Evolutionary conservation across 805 yeast species (phyloP).

Genomic region (Yamadazyma philogaea): DNA sequence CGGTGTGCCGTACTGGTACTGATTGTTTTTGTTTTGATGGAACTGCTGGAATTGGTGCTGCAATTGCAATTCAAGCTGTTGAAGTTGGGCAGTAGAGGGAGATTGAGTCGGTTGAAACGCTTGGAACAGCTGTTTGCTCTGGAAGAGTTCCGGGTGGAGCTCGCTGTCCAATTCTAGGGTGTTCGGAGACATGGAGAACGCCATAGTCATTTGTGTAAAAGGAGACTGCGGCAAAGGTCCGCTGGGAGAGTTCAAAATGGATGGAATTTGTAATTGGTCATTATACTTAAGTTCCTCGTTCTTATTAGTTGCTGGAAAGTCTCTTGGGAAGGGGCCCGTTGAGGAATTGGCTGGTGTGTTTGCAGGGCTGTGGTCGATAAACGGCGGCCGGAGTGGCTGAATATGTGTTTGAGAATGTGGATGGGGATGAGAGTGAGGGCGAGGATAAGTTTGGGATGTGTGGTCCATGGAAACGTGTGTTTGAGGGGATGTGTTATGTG

Average conservation of each 20-base stretch:
- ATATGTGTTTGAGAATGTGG: neutral
- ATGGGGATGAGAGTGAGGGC: neutral
- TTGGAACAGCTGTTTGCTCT: conserved; percentile 10
- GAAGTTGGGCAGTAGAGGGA: conserved; percentile 16
- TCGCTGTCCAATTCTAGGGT: conserved; percentile 2
- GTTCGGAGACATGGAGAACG: conserved; percentile 16
- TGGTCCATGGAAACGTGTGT: neutral
- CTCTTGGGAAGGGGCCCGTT: neutral
- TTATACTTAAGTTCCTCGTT: conserved; percentile 5
- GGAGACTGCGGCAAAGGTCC: conserved; percentile 14
- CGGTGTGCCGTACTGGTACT: conserved; percentile 15
- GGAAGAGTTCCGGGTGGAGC: conserved; percentile 1
- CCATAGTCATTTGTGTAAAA: conserved; percentile 20
- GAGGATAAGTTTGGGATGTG: too few species aligned
- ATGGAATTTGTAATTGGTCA: conserved; percentile 11
- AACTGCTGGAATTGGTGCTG: conserved; percentile 17
- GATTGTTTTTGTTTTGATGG: conserved; percentile 15
- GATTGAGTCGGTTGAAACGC: conserved; percentile 15
- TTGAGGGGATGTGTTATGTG: neutral
- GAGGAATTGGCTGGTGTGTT: neutral
- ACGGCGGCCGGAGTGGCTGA: too few species aligned
- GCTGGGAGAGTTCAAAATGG: conserved; percentile 8
- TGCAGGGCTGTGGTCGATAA: too few species aligned
- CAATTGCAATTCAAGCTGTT: conserved; percentile 16
- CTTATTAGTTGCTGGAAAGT: neutral